These are phyloP conservation scores for Mucor sp. DNA, from an alignment of 371 early-diverging fungal genomes.

Conservation along the genomic window DNA sequence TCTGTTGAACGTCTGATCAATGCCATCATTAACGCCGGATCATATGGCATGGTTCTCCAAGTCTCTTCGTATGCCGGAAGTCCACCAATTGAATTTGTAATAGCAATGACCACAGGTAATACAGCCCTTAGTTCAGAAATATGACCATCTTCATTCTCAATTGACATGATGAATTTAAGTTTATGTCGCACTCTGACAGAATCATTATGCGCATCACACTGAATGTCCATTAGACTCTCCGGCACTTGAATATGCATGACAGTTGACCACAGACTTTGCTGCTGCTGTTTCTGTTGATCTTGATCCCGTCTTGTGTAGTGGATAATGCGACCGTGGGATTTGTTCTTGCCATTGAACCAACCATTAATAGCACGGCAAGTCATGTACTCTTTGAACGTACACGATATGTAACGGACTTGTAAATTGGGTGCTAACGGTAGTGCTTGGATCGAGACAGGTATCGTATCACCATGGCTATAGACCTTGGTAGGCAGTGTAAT, in stretches of 20 bases:
- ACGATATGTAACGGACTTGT: conserved; percentile 26
- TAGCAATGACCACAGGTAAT: conserved; percentile 27
- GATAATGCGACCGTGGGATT: conserved; percentile 38
- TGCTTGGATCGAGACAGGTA: conserved; percentile 24
- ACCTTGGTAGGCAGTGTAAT: conserved; percentile 33
- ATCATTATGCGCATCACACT: conserved; percentile 36
- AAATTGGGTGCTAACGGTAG: conserved; percentile 12
- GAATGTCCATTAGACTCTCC: conserved; percentile 25
- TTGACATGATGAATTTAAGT: conserved; percentile 26
- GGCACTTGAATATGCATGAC: conserved; percentile 31
- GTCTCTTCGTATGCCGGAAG: conserved; percentile 37
- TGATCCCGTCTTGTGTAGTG: conserved; percentile 25
- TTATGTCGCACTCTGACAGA: conserved; percentile 31
- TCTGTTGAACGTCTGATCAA: conserved; percentile 11
- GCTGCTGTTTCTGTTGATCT: neutral
- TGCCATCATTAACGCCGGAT: conserved; percentile 29
- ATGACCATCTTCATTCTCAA: conserved; percentile 24
- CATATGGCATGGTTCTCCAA: conserved; percentile 34
- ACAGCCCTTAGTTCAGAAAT: conserved; percentile 27
- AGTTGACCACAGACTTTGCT: neutral
- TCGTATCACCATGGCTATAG: conserved; percentile 28
- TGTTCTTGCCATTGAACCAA: conserved; percentile 36
- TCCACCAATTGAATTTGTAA: conserved; percentile 7
- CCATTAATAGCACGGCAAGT: conserved; percentile 32
- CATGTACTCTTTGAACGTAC: conserved; percentile 48